phyloP scores from a whole-genome alignment of 495 filamentous ascomycete genomes.

The Neurospora pannonica region DNA sequence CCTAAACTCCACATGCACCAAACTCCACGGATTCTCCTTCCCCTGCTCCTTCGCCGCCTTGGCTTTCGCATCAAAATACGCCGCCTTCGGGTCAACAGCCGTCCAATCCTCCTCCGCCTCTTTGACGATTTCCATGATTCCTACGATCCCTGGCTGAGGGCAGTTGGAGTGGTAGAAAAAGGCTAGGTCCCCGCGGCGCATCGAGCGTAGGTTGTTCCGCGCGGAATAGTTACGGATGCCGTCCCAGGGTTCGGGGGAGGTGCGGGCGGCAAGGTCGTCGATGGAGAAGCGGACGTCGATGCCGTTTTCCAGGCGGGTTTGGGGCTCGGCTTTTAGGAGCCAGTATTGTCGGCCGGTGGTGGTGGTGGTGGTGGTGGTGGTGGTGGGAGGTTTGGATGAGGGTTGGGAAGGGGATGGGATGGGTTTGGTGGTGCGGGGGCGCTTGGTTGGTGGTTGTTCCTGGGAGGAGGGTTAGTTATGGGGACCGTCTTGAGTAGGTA shows the following conservation, averaged over 20 bases:
- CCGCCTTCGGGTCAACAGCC: slow-evolving; percentile 65
- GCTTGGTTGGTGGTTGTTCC: slow-evolving; percentile 1
- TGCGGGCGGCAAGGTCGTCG: slow-evolving; percentile 67
- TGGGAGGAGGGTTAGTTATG: background rate
- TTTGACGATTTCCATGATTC: slow-evolving; percentile 92
- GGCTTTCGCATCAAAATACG: slow-evolving; percentile 75
- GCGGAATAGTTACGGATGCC: slow-evolving; percentile 51
- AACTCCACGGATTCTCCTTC: slow-evolving; percentile 52
- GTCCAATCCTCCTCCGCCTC: slow-evolving; percentile 72
- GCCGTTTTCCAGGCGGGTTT: slow-evolving; percentile 75
- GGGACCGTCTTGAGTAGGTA: no score
- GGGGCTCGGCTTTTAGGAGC: slow-evolving; percentile 94
- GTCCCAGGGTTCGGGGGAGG: slow-evolving; percentile 79
- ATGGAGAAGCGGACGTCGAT: slow-evolving; percentile 89
- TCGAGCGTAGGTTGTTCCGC: slow-evolving; percentile 76
- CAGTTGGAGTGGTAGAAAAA: slow-evolving; percentile 99
- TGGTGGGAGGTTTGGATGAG: background rate
- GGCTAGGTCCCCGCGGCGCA: slow-evolving; percentile 84
- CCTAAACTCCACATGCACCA: slow-evolving; percentile 79
- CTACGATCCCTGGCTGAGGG: slow-evolving; percentile 81
- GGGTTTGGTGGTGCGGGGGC: background rate
- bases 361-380: background rate
- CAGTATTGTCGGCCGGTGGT: slow-evolving; percentile 46
- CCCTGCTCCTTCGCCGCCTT: slow-evolving; percentile 45
- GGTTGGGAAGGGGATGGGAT: background rate